These are phyloP conservation scores for Colletotrichum truncatum DNA, from an alignment of 2,329 filamentous ascomycete genomes.

Conservation along the genomic window DNA sequence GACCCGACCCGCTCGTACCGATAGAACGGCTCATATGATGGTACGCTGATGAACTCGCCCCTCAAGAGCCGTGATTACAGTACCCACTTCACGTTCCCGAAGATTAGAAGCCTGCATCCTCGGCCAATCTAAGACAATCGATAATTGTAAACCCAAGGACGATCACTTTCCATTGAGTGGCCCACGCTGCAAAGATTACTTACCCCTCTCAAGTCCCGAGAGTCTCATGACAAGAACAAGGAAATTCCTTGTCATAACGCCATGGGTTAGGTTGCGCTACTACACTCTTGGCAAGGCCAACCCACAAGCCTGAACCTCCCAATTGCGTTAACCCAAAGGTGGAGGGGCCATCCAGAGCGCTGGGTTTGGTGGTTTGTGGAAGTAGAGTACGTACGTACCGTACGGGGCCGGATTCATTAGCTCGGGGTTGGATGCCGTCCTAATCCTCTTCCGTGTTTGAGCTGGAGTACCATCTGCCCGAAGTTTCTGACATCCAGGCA, in stretches of 20 bases:
- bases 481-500: background rate
- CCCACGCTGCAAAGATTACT: slow-evolving; percentile 22
- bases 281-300: slow-evolving; percentile 21
- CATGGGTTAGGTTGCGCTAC: no score
- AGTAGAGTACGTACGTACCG: slow-evolving; percentile 16
- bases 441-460: slow-evolving; percentile 7
- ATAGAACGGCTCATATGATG: slow-evolving; percentile 1
- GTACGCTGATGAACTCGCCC: background rate
- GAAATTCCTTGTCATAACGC: slow-evolving; percentile 11
- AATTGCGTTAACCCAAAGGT: slow-evolving; percentile 14
- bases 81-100: background rate
- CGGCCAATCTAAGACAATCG: slow-evolving; percentile 8
- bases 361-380: no score
- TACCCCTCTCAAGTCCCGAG: slow-evolving; percentile 17
- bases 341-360: background rate
- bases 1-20: background rate
- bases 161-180: background rate
- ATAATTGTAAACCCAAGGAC: background rate
- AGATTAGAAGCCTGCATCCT: background rate
- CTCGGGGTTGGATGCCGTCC: slow-evolving; percentile 5
- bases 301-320: slow-evolving; percentile 20
- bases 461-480: background rate
- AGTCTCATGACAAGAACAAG: slow-evolving; percentile 19
- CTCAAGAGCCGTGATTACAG: slow-evolving; percentile 6
- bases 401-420: slow-evolving; percentile 11